A percentile compares a stretch with the other conserved stretches of the same genome.
phyloP scores from a whole-genome alignment of 2,329 filamentous ascomycete species.

The Diaporthe citriasiana region DNA sequence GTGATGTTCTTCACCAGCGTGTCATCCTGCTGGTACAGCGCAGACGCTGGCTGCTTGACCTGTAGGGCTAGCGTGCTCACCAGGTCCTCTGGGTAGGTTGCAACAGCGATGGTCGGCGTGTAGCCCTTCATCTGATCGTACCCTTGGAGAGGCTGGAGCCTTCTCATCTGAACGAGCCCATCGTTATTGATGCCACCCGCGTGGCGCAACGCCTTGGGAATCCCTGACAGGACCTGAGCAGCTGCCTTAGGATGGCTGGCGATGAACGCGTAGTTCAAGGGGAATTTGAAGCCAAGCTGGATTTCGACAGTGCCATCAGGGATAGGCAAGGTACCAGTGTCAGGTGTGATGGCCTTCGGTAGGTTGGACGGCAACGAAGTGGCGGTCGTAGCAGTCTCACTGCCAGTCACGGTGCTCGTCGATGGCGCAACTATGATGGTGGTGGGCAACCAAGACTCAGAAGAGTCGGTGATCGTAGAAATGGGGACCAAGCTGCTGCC shows the following conservation, averaged over 20 bases:
- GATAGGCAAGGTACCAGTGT: conserved; percentile 63
- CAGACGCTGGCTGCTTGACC: conserved; percentile 76
- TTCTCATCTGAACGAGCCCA: conserved; percentile 74
- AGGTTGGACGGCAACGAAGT: conserved; percentile 74
- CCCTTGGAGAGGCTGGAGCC: conserved; percentile 78
- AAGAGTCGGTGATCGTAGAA: conserved; percentile 59
- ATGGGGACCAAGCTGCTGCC: conserved; percentile 48
- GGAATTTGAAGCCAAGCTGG: conserved; percentile 86
- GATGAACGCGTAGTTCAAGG: conserved; percentile 88
- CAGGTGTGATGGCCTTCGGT: conserved; percentile 82
- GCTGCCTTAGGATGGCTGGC: conserved; percentile 78
- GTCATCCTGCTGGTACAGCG: conserved; percentile 79
- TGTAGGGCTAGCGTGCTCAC: conserved; percentile 41
- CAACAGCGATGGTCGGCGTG: conserved; percentile 80
- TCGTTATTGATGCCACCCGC: conserved; percentile 68
- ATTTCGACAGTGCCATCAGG: conserved; percentile 79
- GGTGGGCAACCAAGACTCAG: conserved; percentile 66
- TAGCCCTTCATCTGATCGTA: conserved; percentile 70
- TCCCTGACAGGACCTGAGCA: conserved; percentile 85
- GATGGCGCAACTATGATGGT: conserved; percentile 71
- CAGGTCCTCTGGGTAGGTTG: conserved; percentile 64
- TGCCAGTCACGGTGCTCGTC: conserved; percentile 54
- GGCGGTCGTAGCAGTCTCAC: conserved; percentile 57
- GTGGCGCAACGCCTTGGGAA: conserved; percentile 79
- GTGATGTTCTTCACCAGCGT: conserved; percentile 79